Percentiles rank a stretch among this genome's conserved stretches.
Evolutionary conservation across 2,329 filamentous ascomycete genomes (phyloP).

Genomic region (Parasarocladium wereldwijsianum): DNA sequence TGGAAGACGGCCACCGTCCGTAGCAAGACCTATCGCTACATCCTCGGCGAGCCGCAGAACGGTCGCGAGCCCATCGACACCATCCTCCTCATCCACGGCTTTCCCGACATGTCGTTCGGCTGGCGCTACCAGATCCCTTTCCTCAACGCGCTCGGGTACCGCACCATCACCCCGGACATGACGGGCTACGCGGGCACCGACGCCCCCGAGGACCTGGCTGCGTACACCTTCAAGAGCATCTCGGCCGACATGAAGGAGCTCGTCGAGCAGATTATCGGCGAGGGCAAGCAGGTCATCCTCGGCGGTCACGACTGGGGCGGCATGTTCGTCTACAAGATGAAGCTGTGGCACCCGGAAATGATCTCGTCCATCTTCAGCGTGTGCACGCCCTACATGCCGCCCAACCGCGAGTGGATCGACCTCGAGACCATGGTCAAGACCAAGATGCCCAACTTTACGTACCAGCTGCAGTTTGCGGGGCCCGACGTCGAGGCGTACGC

Average conservation of each 20-base stretch:
- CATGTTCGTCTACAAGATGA: slow-evolving; percentile 57
- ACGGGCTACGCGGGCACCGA: slow-evolving; percentile 73
- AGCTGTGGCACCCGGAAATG: slow-evolving; percentile 58
- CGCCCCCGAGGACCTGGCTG: slow-evolving; percentile 43
- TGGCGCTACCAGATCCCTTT: slow-evolving; percentile 84
- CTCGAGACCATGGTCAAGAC: slow-evolving; percentile 44
- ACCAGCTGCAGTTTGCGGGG: slow-evolving; percentile 69
- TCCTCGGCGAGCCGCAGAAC: slow-evolving; percentile 34
- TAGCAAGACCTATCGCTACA: slow-evolving; percentile 56
- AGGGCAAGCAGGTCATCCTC: slow-evolving; percentile 50
- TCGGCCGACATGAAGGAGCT: slow-evolving; percentile 64
- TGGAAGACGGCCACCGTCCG: slow-evolving; percentile 49
- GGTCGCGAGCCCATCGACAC: slow-evolving; percentile 25
- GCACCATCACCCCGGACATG: slow-evolving; percentile 74
- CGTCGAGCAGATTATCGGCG: slow-evolving; percentile 35
- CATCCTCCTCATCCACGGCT: slow-evolving; percentile 54
- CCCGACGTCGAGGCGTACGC: slow-evolving; percentile 47
- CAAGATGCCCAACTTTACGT: slow-evolving; percentile 55
- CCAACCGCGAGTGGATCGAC: slow-evolving; percentile 34
- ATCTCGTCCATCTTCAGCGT: slow-evolving; percentile 64
- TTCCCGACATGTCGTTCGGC: slow-evolving; percentile 67
- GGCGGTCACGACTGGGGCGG: slow-evolving; percentile 94
- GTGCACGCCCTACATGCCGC: slow-evolving; percentile 59
- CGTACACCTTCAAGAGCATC: slow-evolving; percentile 60
- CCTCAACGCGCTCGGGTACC: slow-evolving; percentile 55